Evolutionary conservation across 1,284 basidiomycete species (phyloP).

Genomic region (Vanrija pseudolonga): DNA sequence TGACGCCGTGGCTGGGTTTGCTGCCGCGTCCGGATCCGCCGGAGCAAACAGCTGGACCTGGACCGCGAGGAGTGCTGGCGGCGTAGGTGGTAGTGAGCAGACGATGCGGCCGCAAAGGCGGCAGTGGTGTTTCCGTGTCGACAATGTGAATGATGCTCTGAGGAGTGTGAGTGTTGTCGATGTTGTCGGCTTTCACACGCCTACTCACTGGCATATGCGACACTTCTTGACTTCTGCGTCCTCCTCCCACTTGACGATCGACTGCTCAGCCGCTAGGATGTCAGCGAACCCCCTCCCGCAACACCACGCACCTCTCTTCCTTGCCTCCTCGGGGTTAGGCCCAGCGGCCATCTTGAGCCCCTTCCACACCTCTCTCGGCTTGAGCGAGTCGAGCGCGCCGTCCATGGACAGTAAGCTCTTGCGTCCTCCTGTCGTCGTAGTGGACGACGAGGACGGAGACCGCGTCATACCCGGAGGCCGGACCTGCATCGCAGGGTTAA

Average conservation of each 20-base stretch:
- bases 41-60: constrained; percentile 44
- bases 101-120: constrained; percentile 89
- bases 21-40: constrained; percentile 25
- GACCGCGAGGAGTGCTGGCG: constrained; percentile 49
- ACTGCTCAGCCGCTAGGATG: constrained; percentile 71
- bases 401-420: not conserved
- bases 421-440: not conserved
- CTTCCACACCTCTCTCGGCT: constrained; percentile 46
- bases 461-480: constrained; percentile 8
- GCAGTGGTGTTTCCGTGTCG: constrained; percentile 95
- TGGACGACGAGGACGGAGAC: constrained; percentile 3
- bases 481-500: constrained; percentile 53
- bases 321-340: constrained; percentile 52
- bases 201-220: constrained; percentile 74
- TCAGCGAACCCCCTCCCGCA: not conserved
- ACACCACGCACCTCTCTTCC: constrained; percentile 33
- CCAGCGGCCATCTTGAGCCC: constrained; percentile 60
- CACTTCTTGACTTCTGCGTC: constrained; percentile 73
- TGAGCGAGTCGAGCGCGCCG: constrained; percentile 37
- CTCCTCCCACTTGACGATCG: constrained; percentile 92
- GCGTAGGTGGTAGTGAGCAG: constrained; percentile 80
- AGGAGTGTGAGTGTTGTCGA: not conserved
- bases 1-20: constrained; percentile 5
- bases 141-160: constrained; percentile 77
- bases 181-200: not conserved